phyloP scores from a whole-genome alignment of 768 basidiomycete genomes.

The Agrocybe pediades region DNA sequence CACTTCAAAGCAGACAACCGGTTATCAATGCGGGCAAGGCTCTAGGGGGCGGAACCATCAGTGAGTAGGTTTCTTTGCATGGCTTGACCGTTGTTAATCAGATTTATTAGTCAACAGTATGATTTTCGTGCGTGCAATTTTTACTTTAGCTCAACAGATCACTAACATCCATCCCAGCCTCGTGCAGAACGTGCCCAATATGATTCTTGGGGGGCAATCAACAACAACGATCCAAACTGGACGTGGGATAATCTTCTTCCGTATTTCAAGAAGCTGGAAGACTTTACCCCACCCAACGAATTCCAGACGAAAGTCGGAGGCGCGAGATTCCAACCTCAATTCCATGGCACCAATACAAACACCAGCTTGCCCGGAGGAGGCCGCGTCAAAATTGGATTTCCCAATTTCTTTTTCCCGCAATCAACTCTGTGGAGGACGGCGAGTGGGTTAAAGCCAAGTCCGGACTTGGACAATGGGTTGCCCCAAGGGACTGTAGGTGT shows the following conservation, averaged over 20 bases:
- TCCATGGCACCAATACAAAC: slow-evolving; percentile 25
- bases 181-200: slow-evolving; percentile 35
- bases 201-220: slow-evolving; percentile 31
- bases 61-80: slow-evolving; percentile 7
- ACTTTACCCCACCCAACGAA: slow-evolving; percentile 49
- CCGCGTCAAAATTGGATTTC: slow-evolving; percentile 33
- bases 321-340: slow-evolving; percentile 20
- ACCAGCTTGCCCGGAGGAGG: slow-evolving; percentile 12
- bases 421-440: slow-evolving; percentile 28
- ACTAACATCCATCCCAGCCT: slow-evolving; percentile 17
- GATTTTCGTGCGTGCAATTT: slow-evolving; percentile 27
- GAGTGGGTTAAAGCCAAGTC: slow-evolving; percentile 25
- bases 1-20: slow-evolving; percentile 39
- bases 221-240: slow-evolving; percentile 29
- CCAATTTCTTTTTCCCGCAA: slow-evolving; percentile 32
- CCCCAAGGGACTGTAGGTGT: slow-evolving; percentile 29
- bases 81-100: background rate
- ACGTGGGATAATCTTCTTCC: slow-evolving; percentile 44
- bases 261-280: slow-evolving; percentile 55
- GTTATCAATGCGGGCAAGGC: slow-evolving; percentile 43
- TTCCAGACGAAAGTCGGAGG: slow-evolving; percentile 25
- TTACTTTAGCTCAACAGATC: background rate
- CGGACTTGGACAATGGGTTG: slow-evolving; percentile 27
- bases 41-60: slow-evolving; percentile 60
- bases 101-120: slow-evolving; percentile 44